Evolutionary conservation across 2,329 filamentous ascomycete species (phyloP).

Genomic region (Phoma herbarum): DNA sequence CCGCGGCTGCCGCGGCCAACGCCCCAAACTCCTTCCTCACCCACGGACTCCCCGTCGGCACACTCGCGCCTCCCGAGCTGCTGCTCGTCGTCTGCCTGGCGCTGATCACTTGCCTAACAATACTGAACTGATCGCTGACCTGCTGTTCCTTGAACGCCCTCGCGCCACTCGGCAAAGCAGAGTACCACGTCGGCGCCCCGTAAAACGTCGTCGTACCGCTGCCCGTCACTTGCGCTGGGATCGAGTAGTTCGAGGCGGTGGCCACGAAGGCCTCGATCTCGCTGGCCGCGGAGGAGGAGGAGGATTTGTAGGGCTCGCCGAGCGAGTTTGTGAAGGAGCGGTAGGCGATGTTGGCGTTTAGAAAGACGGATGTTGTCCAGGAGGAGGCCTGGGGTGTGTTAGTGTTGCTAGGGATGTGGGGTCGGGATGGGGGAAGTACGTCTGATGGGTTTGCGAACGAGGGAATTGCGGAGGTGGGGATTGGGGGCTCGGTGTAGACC

Average conservation of each 20-base stretch:
- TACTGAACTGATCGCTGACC: slow-evolving; percentile 43
- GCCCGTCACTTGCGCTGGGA: slow-evolving; percentile 40
- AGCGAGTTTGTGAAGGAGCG: slow-evolving; percentile 30
- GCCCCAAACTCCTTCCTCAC: slow-evolving; percentile 36
- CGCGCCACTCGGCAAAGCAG: slow-evolving; percentile 39
- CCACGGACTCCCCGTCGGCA: slow-evolving; percentile 34
- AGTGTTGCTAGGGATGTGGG: background rate
- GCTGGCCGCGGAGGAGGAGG: slow-evolving; percentile 36
- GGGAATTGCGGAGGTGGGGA: slow-evolving; percentile 39
- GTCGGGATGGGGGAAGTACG: slow-evolving; percentile 16
- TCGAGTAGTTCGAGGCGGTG: slow-evolving; percentile 36
- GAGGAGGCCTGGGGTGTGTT: slow-evolving; percentile 28
- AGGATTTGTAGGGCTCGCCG: slow-evolving; percentile 39
- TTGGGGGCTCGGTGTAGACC: slow-evolving; percentile 44
- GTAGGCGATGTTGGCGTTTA: slow-evolving; percentile 40
- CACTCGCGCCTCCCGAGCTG: slow-evolving; percentile 28
- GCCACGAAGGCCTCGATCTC: slow-evolving; percentile 38
- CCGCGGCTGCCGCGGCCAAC: slow-evolving; percentile 41
- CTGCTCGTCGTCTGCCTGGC: slow-evolving; percentile 27
- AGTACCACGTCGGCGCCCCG: slow-evolving; percentile 42
- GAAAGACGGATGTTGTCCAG: slow-evolving; percentile 42
- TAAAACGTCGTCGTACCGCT: slow-evolving; percentile 33
- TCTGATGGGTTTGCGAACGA: slow-evolving; percentile 35
- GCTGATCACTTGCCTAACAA: slow-evolving; percentile 36
- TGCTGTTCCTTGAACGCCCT: slow-evolving; percentile 44